Evolutionary conservation across 495 filamentous ascomycete genomes (phyloP).

Genomic region (Chaetomium fimeti): DNA sequence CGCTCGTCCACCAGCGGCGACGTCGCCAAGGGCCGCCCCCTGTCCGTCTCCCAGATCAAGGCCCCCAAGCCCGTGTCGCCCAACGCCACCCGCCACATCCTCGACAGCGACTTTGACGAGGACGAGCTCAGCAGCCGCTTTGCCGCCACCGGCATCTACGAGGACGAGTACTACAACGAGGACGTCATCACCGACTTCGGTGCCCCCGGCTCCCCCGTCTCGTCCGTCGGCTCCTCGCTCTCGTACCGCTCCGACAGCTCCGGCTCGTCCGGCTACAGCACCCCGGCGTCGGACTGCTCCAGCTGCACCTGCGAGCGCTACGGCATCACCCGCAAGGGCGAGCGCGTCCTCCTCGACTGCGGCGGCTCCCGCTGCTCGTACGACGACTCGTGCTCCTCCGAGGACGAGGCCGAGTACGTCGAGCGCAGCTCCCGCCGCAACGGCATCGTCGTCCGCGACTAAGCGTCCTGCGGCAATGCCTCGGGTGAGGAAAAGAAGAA

Average conservation of each 20-base stretch:
- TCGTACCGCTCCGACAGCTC: conserved; percentile 75
- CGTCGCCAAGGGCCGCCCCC: conserved; percentile 80
- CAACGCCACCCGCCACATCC: conserved; percentile 78
- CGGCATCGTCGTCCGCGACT: conserved; percentile 69
- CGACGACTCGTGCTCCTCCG: conserved; percentile 59
- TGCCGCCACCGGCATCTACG: conserved; percentile 65
- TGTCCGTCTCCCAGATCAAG: conserved; percentile 84
- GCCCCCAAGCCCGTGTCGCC: conserved; percentile 87
- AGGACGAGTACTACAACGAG: conserved; percentile 60
- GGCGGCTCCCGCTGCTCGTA: conserved; percentile 83
- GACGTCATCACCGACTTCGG: conserved; percentile 57
- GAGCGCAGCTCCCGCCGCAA: conserved; percentile 61
- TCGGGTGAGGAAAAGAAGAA: conserved; percentile 36
- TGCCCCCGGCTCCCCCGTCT: conserved; percentile 54
- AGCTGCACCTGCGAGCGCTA: conserved; percentile 89
- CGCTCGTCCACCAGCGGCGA: conserved; percentile 43
- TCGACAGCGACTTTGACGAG: conserved; percentile 69
- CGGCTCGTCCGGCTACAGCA: conserved; percentile 70
- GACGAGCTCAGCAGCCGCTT: conserved; percentile 72
- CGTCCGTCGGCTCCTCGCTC: conserved; percentile 69
- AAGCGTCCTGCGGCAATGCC: conserved; percentile 26
- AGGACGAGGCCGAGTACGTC: conserved; percentile 64
- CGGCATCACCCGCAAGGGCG: conserved; percentile 89
- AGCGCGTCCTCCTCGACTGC: conserved; percentile 91
- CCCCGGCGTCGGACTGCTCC: conserved; percentile 51